Evolutionary conservation across 257 asterid genomes (phyloP).

Genomic region (Petunia secreta): DNA sequence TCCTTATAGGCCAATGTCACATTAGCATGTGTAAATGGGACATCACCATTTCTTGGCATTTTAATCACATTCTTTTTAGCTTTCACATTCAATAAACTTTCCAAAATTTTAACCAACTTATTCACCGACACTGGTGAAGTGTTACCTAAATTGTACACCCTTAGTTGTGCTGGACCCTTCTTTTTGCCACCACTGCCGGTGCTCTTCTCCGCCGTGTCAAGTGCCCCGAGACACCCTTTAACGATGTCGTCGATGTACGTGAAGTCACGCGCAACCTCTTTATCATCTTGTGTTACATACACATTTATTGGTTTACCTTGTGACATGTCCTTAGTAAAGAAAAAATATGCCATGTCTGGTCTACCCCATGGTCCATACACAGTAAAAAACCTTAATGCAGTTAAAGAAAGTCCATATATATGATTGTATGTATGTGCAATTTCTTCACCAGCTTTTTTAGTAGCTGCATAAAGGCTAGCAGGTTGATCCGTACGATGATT

Average conservation of each 20-base stretch:
- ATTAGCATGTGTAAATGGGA: conserved; percentile 94
- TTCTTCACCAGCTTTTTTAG: conserved; percentile 48
- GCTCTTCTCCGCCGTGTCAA: conserved; percentile 50
- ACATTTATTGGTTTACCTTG: conserved; percentile 29
- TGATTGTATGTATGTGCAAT: conserved; percentile 34
- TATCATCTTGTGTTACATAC: conserved; percentile 19
- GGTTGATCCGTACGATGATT: conserved; percentile 72
- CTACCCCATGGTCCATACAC: conserved; percentile 38
- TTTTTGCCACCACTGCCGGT: conserved; percentile 49
- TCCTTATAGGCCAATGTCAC: conserved; percentile 80
- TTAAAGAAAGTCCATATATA: conserved; percentile 32
- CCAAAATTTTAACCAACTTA: conserved; percentile 79
- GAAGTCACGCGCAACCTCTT: conserved; percentile 40
- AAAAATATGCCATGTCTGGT: conserved; percentile 36
- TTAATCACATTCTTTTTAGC: conserved; percentile 73
- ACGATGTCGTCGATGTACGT: conserved; percentile 48
- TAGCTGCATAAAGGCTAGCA: conserved; percentile 93
- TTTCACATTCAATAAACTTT: conserved; percentile 56
- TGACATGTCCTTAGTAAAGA: conserved; percentile 32
- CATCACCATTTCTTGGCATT: conserved; percentile 99
- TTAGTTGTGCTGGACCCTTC: conserved; percentile 40
- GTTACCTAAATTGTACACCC: conserved; percentile 63
- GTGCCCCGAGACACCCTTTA: conserved; percentile 46
- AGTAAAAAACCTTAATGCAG: conserved; percentile 32
- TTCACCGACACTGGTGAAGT: conserved; percentile 91